These are phyloP conservation scores for Mycosphaerella sp. DNA, from an alignment of 2,329 filamentous ascomycete genomes.

Conservation along the genomic window DNA sequence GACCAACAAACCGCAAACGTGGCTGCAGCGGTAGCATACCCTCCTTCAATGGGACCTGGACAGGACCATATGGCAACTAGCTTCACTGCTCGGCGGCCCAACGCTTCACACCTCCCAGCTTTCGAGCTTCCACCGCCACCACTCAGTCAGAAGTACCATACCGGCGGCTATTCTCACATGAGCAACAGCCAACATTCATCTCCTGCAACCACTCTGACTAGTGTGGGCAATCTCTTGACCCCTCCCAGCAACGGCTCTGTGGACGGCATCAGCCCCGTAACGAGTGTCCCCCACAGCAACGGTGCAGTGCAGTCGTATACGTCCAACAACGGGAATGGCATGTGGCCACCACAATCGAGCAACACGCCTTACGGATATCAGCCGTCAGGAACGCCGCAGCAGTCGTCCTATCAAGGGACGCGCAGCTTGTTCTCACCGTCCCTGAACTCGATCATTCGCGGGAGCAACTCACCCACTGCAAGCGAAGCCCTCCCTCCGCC, in stretches of 20 bases:
- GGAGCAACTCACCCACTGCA: slow-evolving; percentile 53
- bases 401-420: slow-evolving; percentile 40
- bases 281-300: slow-evolving; percentile 51
- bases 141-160: slow-evolving; percentile 45
- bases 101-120: slow-evolving; percentile 60
- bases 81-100: slow-evolving; percentile 64
- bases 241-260: slow-evolving; percentile 54
- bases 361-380: slow-evolving; percentile 51
- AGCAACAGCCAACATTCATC: slow-evolving; percentile 40
- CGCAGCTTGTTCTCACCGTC: slow-evolving; percentile 54
- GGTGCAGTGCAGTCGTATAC: slow-evolving; percentile 51
- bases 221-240: slow-evolving; percentile 57
- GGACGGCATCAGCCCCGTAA: slow-evolving; percentile 58
- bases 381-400: slow-evolving; percentile 39
- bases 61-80: slow-evolving; percentile 58
- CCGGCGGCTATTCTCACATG: slow-evolving; percentile 26
- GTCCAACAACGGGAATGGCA: slow-evolving; percentile 51
- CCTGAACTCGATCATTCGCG: slow-evolving; percentile 48
- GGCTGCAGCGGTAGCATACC: slow-evolving; percentile 56
- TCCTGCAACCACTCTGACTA: slow-evolving; percentile 40
- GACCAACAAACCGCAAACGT: slow-evolving; percentile 48
- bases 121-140: slow-evolving; percentile 64
- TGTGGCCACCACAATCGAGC: slow-evolving; percentile 49
- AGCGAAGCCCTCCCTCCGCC: slow-evolving; percentile 59
- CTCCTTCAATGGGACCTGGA: slow-evolving; percentile 56